Base-by-base conservation (phyloP, 1,284 basidiomycete species). In the Cutaneotrichosporon sp. region DNA sequence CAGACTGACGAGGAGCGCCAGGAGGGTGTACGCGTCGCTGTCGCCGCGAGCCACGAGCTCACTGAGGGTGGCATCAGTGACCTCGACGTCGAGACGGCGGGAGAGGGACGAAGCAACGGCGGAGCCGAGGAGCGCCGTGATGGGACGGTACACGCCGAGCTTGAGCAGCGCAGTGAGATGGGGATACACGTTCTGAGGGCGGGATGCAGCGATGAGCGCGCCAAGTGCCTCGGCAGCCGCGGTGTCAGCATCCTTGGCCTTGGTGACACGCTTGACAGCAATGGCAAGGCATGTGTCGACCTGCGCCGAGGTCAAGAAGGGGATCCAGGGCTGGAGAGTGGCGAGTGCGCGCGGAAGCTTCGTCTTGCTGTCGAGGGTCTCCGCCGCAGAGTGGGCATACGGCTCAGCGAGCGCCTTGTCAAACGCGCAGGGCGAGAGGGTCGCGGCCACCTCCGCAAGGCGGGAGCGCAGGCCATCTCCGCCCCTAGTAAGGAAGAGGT, bases 291-390 rank as follows among this genome's bases (percentile, higher is more conserved):
- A 59, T 4, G 50, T n/a, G 14, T 58, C 54, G 2, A 69, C 69
- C 42, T 71, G 64, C 3, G 55, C 18, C 2, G 66, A 20, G 2
- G 29, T 22, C 25, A 76, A 60, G 67, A 76, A 75, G 10, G 63
- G 59, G 1, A 64, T 67, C 75, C 75, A 77, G 0, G 72, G 73
- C 10, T 42, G 45, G 4, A 72, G 31, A 18, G 42, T 57, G 22
- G 22, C 45, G 9, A 36, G 33, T 13, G 33, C 50, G 10, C 34
- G 33, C 2, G 33, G 33, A 18, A 53, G 51, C 62, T 69, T 71
- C 51, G 69, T 67, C 10, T 54, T 47, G 42, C 59, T 34, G 11
- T n/a, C 20, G n/a, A 71, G 38, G 2, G 51, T 31, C 22, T 67
- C 66, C 0, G 72, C 42, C 10, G 67, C 33, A 7, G 66, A 58